phyloP scores from a whole-genome alignment of 768 basidiomycete genomes.

The Grammothele lineata region DNA sequence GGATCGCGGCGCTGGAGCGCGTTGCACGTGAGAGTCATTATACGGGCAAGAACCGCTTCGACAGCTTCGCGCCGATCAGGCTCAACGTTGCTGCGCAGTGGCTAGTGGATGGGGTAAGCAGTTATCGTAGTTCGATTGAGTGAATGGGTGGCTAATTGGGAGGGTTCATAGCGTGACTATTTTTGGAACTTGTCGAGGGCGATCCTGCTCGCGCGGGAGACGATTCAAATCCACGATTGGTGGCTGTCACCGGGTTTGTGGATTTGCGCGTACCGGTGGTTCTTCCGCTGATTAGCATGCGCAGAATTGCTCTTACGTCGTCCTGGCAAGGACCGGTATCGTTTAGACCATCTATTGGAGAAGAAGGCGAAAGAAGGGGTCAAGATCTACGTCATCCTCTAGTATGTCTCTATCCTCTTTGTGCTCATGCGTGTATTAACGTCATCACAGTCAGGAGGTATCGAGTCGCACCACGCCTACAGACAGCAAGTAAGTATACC shows the following conservation, averaged over 20 bases:
- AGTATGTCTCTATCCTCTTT: slow-evolving; percentile 46
- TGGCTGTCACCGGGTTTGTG: slow-evolving; percentile 84
- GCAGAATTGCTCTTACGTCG: slow-evolving; percentile 83
- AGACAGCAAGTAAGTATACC: slow-evolving; percentile 79
- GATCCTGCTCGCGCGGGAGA: slow-evolving; percentile 81
- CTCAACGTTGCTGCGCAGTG: slow-evolving; percentile 94
- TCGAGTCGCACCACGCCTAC: slow-evolving; percentile 92
- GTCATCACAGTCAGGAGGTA: slow-evolving; percentile 74
- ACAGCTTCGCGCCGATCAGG: slow-evolving; percentile 90
- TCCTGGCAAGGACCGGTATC: slow-evolving; percentile 79
- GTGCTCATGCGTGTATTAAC: not conserved
- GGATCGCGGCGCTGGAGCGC: slow-evolving; percentile 87
- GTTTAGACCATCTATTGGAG: slow-evolving; percentile 81
- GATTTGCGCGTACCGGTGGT: too few species aligned
- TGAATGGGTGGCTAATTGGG: too few species aligned
- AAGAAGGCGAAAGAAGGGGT: slow-evolving; percentile 94
- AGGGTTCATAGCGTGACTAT: slow-evolving; percentile 75
- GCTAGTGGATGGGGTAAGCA: slow-evolving; percentile 91
- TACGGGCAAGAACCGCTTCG: slow-evolving; percentile 80
- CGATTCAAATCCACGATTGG: slow-evolving; percentile 97
- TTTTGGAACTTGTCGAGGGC: slow-evolving; percentile 97
- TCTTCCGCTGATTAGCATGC: too few species aligned
- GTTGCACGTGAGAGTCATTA: slow-evolving; percentile 76
- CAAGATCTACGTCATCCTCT: slow-evolving; percentile 92
- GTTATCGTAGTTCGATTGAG: not conserved